Evolutionary conservation across 192 early-diverging fungal genomes (phyloP), one percentile per base, ranked within the genome.

Genomic region (Coemansia pectinata): DNA sequence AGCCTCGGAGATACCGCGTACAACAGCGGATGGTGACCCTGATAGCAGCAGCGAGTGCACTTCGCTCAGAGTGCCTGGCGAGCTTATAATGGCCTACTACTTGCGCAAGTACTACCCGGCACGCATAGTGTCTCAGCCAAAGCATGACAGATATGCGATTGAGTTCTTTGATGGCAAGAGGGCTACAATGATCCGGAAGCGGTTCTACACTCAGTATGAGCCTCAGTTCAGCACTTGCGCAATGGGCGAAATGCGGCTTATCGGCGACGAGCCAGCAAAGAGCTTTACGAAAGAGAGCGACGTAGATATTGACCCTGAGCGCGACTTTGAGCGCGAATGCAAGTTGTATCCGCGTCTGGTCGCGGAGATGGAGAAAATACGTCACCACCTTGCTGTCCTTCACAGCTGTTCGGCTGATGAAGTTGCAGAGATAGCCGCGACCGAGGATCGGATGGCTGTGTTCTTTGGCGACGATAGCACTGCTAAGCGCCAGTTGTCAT

Each of bases 31-130:
- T 8, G 75, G 67, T 6, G 72, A 71, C 5, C 40, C 58, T 4
- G 79, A 74, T 33, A 66, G 45, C 23, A 40, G 62, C 3, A 9
- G 58, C 4, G 65, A 58, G 33, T 34, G 31, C 23, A 41, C 36
- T 19, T 45, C 65, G 55, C 44, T 84, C n/a, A 66, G 63, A 45
- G 71, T 79, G 5, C 81, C 81, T 2, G 81, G 81, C 14, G 81
- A 84, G 47, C 70, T 76, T 38, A 71, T 84, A 3, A 52, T 84
- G 15, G 77, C 81, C 10, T 69, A 63, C 15, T 62, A 42, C 36
- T 36, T 72, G 33, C 77, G 73, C 55, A 76, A 76, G 48, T 84
- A 84, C 40, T 84, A 84, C 10, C 81, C 81, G 12, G 81, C 77
- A 2, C 70, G 77, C 5, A 34, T 84, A 3, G 11, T 71, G 14